These are phyloP conservation scores for Loxodes magnus DNA, from an alignment of 73 alveolate species.

Conservation along the genomic window DNA sequence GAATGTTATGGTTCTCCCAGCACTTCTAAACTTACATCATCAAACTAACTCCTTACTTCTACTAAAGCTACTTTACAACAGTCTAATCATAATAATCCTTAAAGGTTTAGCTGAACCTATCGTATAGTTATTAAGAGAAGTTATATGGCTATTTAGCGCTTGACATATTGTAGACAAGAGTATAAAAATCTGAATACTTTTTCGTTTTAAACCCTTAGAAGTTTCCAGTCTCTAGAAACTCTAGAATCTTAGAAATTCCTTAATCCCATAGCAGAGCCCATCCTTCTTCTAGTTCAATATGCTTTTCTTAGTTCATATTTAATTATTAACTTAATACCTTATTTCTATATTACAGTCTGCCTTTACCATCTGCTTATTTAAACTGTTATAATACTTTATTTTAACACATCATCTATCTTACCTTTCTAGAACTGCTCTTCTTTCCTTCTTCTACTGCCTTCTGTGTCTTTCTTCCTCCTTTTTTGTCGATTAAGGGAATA, in stretches of 20 bases:
- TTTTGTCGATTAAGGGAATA: too few species aligned
- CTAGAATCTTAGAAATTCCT: constrained; percentile 1
- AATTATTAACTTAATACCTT: too few species aligned
- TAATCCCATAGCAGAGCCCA: neutral
- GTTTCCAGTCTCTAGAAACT: constrained; percentile 5
- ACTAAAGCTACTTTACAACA: neutral
- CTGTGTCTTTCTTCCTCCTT: too few species aligned
- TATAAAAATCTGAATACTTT: constrained; percentile 6
- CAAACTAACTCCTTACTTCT: neutral
- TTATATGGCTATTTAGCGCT: constrained; percentile 1
- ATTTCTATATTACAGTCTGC: too few species aligned
- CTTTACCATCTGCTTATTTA: too few species aligned
- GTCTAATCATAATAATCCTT: neutral
- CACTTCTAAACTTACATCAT: neutral
- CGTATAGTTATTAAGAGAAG: constrained; percentile 1
- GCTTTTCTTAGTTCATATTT: too few species aligned
- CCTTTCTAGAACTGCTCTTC: too few species aligned
- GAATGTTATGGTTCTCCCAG: constrained; percentile 35
- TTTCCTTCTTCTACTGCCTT: too few species aligned
- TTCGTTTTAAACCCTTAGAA: neutral
- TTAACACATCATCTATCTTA: too few species aligned
- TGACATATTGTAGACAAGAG: constrained; percentile 12
- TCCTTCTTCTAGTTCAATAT: constrained; percentile 14
- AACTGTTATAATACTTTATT: too few species aligned
- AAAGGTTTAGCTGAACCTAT: neutral